phyloP scores from a whole-genome alignment of 2,329 filamentous ascomycete species.

The Ascochyta pisi region DNA sequence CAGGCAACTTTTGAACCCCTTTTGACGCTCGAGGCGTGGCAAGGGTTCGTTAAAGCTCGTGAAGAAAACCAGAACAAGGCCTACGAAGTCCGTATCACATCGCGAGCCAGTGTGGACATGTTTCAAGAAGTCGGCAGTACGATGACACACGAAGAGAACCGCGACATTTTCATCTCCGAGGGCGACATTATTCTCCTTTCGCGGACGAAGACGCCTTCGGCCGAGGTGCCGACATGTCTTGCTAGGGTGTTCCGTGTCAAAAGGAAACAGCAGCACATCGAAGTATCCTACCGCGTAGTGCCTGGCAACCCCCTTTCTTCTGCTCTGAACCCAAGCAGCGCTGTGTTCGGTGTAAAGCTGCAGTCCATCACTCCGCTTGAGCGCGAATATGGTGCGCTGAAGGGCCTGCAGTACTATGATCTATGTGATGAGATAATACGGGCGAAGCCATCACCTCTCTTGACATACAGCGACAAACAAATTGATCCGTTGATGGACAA shows the following conservation, averaged over 20 bases:
- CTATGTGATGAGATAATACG: slow-evolving; percentile 89
- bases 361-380: slow-evolving; percentile 94
- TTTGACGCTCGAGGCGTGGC: slow-evolving; percentile 92
- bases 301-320: slow-evolving; percentile 68
- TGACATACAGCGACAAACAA: slow-evolving; percentile 78
- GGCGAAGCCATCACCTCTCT: slow-evolving; percentile 87
- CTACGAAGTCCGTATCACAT: slow-evolving; percentile 87
- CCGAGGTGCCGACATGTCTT: slow-evolving; percentile 77
- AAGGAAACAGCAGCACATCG: slow-evolving; percentile 79
- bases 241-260: slow-evolving; percentile 82
- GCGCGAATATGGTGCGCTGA: slow-evolving; percentile 90
- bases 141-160: slow-evolving; percentile 73
- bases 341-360: slow-evolving; percentile 79
- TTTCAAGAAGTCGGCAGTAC: slow-evolving; percentile 91
- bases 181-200: slow-evolving; percentile 91
- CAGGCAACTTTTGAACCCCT: slow-evolving; percentile 90
- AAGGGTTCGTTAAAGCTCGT: slow-evolving; percentile 86
- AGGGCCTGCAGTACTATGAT: slow-evolving; percentile 93
- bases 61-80: slow-evolving; percentile 82
- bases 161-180: slow-evolving; percentile 76
- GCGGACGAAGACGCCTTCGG: slow-evolving; percentile 72
- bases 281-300: slow-evolving; percentile 85
- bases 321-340: slow-evolving; percentile 71
- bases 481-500: slow-evolving; percentile 73
- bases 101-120: slow-evolving; percentile 86